A percentile compares a stretch with the other conserved stretches of the same genome.
phyloP scores from a whole-genome alignment of 2,329 filamentous ascomycete species.

The Talaromyces sp. region DNA sequence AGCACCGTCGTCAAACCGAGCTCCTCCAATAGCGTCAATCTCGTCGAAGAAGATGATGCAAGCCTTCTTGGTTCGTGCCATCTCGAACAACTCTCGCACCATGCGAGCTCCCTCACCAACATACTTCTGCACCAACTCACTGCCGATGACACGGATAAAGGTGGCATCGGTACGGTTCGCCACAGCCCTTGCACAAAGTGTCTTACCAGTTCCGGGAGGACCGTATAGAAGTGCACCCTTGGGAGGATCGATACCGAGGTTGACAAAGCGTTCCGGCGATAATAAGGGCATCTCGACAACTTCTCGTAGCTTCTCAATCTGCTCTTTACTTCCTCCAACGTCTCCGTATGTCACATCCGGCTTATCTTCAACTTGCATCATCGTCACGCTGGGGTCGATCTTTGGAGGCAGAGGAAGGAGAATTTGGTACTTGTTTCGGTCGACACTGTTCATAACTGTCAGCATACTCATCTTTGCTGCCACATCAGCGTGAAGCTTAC shows the following conservation, averaged over 20 bases:
- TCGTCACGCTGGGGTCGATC: slow-evolving; percentile 97
- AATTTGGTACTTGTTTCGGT: slow-evolving; percentile 99
- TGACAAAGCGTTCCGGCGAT: slow-evolving; percentile 94
- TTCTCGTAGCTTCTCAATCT: slow-evolving; percentile 97
- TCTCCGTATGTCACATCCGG: slow-evolving; percentile 98
- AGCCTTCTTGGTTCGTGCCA: slow-evolving; percentile 98
- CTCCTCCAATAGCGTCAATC: slow-evolving; percentile 92
- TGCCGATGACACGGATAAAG: slow-evolving; percentile 97
- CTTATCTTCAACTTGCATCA: slow-evolving; percentile 99
- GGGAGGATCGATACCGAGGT: slow-evolving; percentile 96
- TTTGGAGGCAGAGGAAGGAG: slow-evolving; percentile 92
- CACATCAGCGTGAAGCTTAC: slow-evolving; percentile 34
- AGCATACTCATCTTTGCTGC: slow-evolving; percentile 11
- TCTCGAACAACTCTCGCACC: slow-evolving; percentile 98
- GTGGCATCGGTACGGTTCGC: slow-evolving; percentile 97
- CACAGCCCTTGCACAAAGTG: slow-evolving; percentile 91
- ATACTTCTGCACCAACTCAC: slow-evolving; percentile 97
- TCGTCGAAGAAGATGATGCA: slow-evolving; percentile 99
- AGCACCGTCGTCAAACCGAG: slow-evolving; percentile 92
- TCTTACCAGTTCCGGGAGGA: slow-evolving; percentile 97
- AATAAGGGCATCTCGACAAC: slow-evolving; percentile 98
- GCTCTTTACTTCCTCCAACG: slow-evolving; percentile 98
- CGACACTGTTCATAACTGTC: slow-evolving; percentile 55
- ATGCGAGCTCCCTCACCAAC: slow-evolving; percentile 97
- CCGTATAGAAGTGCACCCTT: slow-evolving; percentile 97